Percentiles rank a stretch among this genome's conserved stretches.
Conservation (phyloP, 768 basidiomycete species). For the Trametes villosa region DNA sequence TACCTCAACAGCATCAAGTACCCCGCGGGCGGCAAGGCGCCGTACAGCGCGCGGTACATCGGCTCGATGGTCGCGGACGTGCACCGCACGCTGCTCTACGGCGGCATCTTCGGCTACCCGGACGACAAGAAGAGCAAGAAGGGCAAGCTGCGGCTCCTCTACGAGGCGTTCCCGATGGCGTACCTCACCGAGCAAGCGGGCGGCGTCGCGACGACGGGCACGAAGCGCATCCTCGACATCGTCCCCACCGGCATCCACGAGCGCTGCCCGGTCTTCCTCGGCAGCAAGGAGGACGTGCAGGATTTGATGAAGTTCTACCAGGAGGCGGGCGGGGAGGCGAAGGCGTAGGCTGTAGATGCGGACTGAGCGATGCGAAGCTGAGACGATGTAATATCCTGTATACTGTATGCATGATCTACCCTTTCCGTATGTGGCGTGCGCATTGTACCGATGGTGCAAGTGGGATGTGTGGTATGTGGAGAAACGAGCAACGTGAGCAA, state of each 20-base stretch:
- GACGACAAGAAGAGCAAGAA: constrained; percentile 97
- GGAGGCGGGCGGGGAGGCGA: constrained; percentile 29
- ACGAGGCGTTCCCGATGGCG: constrained; percentile 99
- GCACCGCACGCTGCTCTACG: constrained; percentile 93
- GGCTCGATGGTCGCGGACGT: constrained; percentile 99
- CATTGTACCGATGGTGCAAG: neutral
- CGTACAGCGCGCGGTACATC: constrained; percentile 92
- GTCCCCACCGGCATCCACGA: constrained; percentile 87
- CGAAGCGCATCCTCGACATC: constrained; percentile 91
- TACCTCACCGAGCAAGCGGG: constrained; percentile 96
- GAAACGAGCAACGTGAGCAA: neutral
- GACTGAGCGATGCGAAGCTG: neutral
- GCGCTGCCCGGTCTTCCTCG: constrained; percentile 91
- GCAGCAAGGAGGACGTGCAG: constrained; percentile 89
- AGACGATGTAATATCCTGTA: constrained; percentile 14
- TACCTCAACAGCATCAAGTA: constrained; percentile 94
- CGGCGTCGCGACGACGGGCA: constrained; percentile 95
- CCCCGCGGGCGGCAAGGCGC: constrained; percentile 74
- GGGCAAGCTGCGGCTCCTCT: constrained; percentile 92
- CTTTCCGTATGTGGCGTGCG: neutral
- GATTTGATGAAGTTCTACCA: constrained; percentile 90
- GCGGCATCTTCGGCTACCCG: constrained; percentile 98
- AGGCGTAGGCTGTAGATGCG: constrained; percentile 9
- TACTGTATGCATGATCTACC: constrained; percentile 14
- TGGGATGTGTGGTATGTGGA: neutral